Evolutionary conservation across 202 grass and related monocot species (phyloP), one percentile per base, ranked within the genome.

Genomic region (Schoenoplectus tabernaemontani): DNA sequence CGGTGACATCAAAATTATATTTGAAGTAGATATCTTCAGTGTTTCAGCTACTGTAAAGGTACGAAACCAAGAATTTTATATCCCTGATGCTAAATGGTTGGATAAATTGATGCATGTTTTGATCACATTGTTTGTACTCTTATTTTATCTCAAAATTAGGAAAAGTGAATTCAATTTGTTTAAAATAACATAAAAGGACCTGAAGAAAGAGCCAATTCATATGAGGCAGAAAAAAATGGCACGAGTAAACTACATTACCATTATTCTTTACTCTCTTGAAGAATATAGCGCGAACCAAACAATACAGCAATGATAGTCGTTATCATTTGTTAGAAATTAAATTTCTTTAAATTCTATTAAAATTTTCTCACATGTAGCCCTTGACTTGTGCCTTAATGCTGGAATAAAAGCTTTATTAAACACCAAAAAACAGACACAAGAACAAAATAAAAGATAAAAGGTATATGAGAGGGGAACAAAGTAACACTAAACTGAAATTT

Each of bases 1-100:
- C 63, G 79, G 84, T 23, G 91, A 99, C 75, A 92, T 99, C 17
- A 87, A 99, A 62, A 92, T 90, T 37, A 88, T 99, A 89, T 89
- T 95, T 66, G 96, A 99, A 91, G 89, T 94, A 83, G 77, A 77
- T 37, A 82, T 85, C 38, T 84, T 50, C 13, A 51, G 43, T 15
- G 53, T 3, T 74, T 74, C 69, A 74, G 23, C 46, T 24, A 50
- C n/a, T 34, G 13, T 9, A 32, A 74, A 74, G 69, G 69, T 74
- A n/a, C 24, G 46, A 9, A 33, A 13, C 17, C 13, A 20, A 46
- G 46, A 11, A 64, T 59, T 15, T 79, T 34, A 79, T 63, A 17
- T 51, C 13, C 24, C 24, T 44, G 23, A 34, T 53, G 26, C 22
- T 19, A 12, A 28, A 53, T 17, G 20, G 36, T 43, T 23, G 23